phyloP scores from a whole-genome alignment of 352 stramenopile species.

The Globisporangium splendens region DNA sequence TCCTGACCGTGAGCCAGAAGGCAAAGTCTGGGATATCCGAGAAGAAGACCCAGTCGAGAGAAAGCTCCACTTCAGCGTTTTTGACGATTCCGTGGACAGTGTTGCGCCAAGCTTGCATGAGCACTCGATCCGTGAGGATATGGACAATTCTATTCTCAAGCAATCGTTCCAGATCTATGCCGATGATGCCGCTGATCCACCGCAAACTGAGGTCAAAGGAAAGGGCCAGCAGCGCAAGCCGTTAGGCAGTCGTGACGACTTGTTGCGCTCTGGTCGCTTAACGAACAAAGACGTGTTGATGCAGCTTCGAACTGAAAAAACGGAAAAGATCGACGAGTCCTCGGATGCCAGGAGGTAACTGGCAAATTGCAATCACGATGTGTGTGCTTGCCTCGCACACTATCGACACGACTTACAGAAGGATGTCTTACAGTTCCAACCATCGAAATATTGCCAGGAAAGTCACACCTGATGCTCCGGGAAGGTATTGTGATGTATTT shows the following conservation, averaged over 20 bases:
- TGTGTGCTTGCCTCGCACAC: constrained; percentile 10
- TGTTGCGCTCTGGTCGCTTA: constrained; percentile 43
- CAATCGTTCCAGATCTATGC: constrained; percentile 46
- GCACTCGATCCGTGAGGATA: constrained; percentile 43
- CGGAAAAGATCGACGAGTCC: constrained; percentile 11
- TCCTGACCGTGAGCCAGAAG: constrained; percentile 40
- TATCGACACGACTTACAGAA: constrained; percentile 24
- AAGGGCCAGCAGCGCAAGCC: constrained; percentile 51
- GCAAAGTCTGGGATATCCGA: constrained; percentile 37
- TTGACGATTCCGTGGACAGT: constrained; percentile 76
- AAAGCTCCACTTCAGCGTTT: constrained; percentile 83
- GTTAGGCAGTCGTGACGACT: constrained; percentile 62
- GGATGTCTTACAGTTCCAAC: constrained; percentile 22
- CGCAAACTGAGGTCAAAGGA: constrained; percentile 23
- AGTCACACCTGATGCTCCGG: constrained; percentile 23
- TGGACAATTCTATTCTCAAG: constrained; percentile 33
- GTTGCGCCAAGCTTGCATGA: constrained; percentile 45
- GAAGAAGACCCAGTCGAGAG: constrained; percentile 72
- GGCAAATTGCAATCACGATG: constrained; percentile 1
- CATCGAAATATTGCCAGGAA: constrained; percentile 19
- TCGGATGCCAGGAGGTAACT: constrained; percentile 33
- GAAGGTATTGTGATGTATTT: constrained; percentile 34
- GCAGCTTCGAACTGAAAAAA: constrained; percentile 29
- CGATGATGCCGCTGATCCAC: constrained; percentile 30
- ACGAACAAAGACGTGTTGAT: constrained; percentile 83